Evolutionary conservation across 2,329 filamentous ascomycete genomes (phyloP).

Genomic region (Colletotrichum godetiae): DNA sequence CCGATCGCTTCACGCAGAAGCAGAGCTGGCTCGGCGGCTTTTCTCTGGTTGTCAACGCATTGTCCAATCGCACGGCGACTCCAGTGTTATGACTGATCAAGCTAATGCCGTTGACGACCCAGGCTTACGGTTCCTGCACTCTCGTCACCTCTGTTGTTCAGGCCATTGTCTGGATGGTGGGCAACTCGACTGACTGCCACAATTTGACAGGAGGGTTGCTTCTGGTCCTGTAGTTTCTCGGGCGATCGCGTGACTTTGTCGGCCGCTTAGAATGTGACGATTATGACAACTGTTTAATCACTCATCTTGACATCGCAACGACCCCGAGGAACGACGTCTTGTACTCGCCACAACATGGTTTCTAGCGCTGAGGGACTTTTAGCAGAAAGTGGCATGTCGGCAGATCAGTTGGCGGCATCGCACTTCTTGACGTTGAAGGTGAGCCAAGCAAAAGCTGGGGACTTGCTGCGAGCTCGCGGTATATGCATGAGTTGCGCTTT

Average conservation of each 20-base stretch:
- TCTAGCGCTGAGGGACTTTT: neutral
- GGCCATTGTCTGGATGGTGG: neutral
- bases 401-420: neutral
- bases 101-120: conserved; percentile 10
- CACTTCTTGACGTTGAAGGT: neutral
- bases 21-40: conserved; percentile 9
- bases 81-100: neutral
- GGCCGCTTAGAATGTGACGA: neutral
- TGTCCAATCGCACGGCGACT: conserved; percentile 5
- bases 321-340: neutral
- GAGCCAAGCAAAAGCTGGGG: neutral
- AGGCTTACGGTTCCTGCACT: conserved; percentile 6
- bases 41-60: conserved; percentile 3
- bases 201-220: neutral
- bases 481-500: neutral
- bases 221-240: neutral
- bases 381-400: neutral
- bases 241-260: neutral
- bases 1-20: conserved; percentile 17
- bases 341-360: neutral
- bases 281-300: neutral
- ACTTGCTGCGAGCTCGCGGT: neutral
- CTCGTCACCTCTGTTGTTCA: neutral
- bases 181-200: no score
- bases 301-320: neutral